Conservation (phyloP, 2,329 filamentous ascomycete genomes). For the Amauroascus niger region DNA sequence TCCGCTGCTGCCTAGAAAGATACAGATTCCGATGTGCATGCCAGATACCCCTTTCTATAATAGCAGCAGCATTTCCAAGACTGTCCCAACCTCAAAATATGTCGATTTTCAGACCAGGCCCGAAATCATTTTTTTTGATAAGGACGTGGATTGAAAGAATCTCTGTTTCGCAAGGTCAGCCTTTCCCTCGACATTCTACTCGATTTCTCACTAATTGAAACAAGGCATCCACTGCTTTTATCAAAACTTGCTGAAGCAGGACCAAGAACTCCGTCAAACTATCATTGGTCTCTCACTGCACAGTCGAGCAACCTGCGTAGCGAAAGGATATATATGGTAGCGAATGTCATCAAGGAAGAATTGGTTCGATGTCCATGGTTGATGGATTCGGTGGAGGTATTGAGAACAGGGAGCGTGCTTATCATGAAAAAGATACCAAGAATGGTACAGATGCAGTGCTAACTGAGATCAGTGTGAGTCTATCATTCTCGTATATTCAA, state of each 20-base stretch:
- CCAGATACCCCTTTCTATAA: too few relatives aligned
- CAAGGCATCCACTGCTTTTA: constrained; percentile 9
- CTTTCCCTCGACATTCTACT: too few relatives aligned
- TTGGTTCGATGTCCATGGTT: constrained; percentile 7
- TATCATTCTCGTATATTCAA: constrained; percentile 9
- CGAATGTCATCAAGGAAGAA: constrained; percentile 11
- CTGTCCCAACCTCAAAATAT: too few relatives aligned
- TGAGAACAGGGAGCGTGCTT: constrained; percentile 12
- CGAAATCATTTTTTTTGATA: too few relatives aligned
- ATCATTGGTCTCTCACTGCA: background rate
- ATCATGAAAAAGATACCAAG: constrained; percentile 12
- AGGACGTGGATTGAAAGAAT: too few relatives aligned
- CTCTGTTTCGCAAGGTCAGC: too few relatives aligned
- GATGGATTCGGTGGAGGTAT: constrained; percentile 3
- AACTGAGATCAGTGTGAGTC: background rate
- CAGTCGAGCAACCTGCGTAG: constrained; percentile 5
- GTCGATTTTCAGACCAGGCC: too few relatives aligned
- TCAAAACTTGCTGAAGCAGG: constrained; percentile 12
- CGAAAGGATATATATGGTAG: constrained; percentile 11
- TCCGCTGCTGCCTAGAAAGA: too few relatives aligned
- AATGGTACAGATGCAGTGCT: constrained; percentile 8
- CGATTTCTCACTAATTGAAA: background rate
- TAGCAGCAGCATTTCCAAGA: too few relatives aligned
- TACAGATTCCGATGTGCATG: too few relatives aligned
- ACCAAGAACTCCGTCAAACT: background rate